Evolutionary conservation across 495 filamentous ascomycete species (phyloP).

Genomic region (Xylaria acuta): DNA sequence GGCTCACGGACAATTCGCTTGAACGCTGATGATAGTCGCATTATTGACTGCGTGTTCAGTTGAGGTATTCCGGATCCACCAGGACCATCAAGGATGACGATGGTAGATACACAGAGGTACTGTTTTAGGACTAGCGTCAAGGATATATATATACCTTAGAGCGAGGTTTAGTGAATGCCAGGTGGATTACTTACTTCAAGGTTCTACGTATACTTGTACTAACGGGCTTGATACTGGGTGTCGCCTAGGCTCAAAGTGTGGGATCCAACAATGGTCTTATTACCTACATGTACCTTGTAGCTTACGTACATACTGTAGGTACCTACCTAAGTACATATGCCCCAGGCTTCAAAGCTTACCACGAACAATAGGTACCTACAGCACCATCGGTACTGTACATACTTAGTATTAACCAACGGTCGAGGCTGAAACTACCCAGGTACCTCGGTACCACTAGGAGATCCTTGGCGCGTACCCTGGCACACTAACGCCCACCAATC

Average conservation of each 20-base stretch:
- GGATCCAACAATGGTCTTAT: not conserved
- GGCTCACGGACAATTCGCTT: not conserved
- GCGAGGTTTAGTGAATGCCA: too few species aligned
- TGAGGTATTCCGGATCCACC: conserved; percentile 14
- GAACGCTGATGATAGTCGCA: conserved; percentile 6
- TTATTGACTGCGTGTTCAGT: conserved; percentile 19
- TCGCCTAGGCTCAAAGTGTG: not conserved
- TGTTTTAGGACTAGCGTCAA: conserved; percentile 7
- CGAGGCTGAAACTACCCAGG: conserved; percentile 9
- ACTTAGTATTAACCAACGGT: not conserved
- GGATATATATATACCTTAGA: not conserved
- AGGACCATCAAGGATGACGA: conserved; percentile 28
- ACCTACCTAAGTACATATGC: too few species aligned
- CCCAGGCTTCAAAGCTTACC: not conserved
- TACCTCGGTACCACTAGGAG: not conserved
- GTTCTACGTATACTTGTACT: not conserved
- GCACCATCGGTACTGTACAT: not conserved
- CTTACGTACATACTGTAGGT: too few species aligned
- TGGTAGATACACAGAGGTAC: conserved; percentile 5
- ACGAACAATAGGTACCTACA: not conserved
- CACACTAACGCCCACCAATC: conserved; percentile 18
- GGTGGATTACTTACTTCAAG: too few species aligned
- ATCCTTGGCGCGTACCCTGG: conserved; percentile 9
- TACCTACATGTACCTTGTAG: too few species aligned
- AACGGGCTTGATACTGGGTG: not conserved